Percentiles rank a stretch among this genome's conserved stretches.
Conservation (phyloP, 306 rosid genomes). For the Corylus avellana region DNA sequence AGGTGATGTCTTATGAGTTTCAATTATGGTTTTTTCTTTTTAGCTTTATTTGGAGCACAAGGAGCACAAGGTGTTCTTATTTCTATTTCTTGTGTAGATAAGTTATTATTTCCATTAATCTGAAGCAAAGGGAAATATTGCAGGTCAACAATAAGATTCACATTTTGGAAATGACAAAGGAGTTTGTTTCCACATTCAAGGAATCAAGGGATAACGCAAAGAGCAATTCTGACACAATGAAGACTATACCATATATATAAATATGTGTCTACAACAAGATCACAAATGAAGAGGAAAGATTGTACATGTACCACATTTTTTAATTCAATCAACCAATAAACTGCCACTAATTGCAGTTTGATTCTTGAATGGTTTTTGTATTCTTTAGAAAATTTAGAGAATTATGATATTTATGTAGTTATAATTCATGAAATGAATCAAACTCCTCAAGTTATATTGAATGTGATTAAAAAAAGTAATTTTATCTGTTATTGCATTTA, state of each 20-base stretch:
- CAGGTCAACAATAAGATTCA: conserved; percentile 33
- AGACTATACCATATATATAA: conserved; percentile 20
- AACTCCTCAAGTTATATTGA: too few species aligned
- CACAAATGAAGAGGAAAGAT: conserved; percentile 10
- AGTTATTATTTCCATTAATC: conserved; percentile 10
- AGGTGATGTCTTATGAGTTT: conserved; percentile 33
- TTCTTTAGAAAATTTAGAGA: neutral
- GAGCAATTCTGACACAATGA: conserved; percentile 18
- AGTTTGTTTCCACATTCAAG: conserved; percentile 4
- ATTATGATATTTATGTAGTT: too few species aligned
- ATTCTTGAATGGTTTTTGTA: neutral
- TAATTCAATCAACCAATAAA: conserved; percentile 14
- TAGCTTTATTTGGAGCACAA: conserved; percentile 4
- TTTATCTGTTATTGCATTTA: too few species aligned
- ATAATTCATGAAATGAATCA: too few species aligned
- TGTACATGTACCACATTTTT: conserved; percentile 18
- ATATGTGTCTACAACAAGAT: conserved; percentile 10
- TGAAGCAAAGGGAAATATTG: conserved; percentile 27
- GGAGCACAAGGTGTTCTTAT: neutral
- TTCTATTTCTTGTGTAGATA: too few species aligned
- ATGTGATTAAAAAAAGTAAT: too few species aligned
- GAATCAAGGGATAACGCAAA: neutral
- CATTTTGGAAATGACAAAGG: neutral
- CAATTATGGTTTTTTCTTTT: neutral
- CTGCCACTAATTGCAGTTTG: neutral